Evolutionary conservation across 345 rosid species (phyloP), one percentile per base, ranked within the genome.

Genomic region (Physaria fendleri): DNA sequence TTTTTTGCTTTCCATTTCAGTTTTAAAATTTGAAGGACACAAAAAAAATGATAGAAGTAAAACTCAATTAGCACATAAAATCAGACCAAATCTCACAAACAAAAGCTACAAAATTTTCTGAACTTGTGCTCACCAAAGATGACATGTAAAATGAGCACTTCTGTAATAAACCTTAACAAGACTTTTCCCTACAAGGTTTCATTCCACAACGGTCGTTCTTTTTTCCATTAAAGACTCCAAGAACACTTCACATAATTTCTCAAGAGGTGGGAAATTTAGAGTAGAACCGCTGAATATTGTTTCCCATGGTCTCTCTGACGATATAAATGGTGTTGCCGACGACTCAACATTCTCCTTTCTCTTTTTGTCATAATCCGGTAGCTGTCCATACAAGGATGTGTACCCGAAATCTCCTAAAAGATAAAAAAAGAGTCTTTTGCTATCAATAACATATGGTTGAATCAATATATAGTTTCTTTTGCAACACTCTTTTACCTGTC

Each of bases 271-370:
- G 62, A 87, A 92, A 53, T 71, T 82, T 61, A 89, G 90, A 2
- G 97, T 87, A 2, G 97, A 68, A 5, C 96, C 90, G 6, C 81
- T 74, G 80, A 87, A 87, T 61, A 93, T 78, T 2, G 85, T 77
- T 59, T 87, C 92, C 97, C 97, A 89, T 0, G 90, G 83, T 72
- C 82, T 93, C 68, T 76, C 97, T 1, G 94, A 75, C 2, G 87
- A 76, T 27, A 58, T 46, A 6, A 79, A 71, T 8, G 76, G 73
- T 34, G 72, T 74, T 68, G 55, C 69, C 14, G 74, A 23, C 1
- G 56, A 57, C 48, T 27, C 65, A 20, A 8, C 16, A 44, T 65
- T 29, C 22, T 71, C 62, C 10, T 34, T 72, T 62, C 77, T 77
- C 77, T 79, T 75, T 28, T 7, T 62, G 39, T 77, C 79, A 41